phyloP scores from a whole-genome alignment of 1,284 basidiomycete genomes.

The Exsudoporus floridanus region DNA sequence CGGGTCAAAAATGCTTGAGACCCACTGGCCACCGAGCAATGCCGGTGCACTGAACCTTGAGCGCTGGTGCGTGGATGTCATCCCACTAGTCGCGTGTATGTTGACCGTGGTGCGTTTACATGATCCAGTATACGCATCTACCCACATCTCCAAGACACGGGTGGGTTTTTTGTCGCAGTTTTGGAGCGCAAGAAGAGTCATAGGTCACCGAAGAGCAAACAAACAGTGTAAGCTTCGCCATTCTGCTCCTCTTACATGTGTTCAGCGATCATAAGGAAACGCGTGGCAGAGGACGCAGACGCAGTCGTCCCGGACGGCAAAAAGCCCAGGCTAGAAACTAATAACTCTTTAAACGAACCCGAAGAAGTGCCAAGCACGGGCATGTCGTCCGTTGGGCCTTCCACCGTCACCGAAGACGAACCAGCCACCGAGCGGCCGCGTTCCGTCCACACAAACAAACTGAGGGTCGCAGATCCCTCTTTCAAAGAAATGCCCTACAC shows the following conservation, averaged over 20 bases:
- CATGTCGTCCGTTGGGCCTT: constrained; percentile 11
- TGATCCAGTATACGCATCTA: constrained; percentile 77
- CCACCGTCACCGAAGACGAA: constrained; percentile 16
- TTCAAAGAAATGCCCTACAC: constrained; percentile 94
- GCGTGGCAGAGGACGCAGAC: constrained; percentile 43
- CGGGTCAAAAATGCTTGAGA: constrained; percentile 60
- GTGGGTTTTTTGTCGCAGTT: constrained; percentile 96
- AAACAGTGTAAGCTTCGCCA: constrained; percentile 21
- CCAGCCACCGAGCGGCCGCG: neutral
- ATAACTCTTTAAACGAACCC: constrained; percentile 6
- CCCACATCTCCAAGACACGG: constrained; percentile 95
- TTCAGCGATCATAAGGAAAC: constrained; percentile 39
- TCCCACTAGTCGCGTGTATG: neutral
- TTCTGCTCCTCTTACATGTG: neutral
- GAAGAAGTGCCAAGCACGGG: constrained; percentile 14
- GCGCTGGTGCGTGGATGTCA: constrained; percentile 56
- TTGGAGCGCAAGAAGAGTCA: constrained; percentile 54
- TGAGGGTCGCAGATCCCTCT: constrained; percentile 41
- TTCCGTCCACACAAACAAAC: constrained; percentile 11
- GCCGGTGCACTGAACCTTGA: constrained; percentile 60
- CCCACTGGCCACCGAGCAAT: constrained; percentile 81
- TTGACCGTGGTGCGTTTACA: constrained; percentile 5
- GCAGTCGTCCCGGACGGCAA: constrained; percentile 44
- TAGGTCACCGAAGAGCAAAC: constrained; percentile 12
- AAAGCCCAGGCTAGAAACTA: constrained; percentile 43